A percentile compares a stretch with the other conserved stretches of the same genome.
These are phyloP conservation scores for Sextonia rubra DNA, from an alignment of 164 flowering plant genomes.

Conservation along the genomic window DNA sequence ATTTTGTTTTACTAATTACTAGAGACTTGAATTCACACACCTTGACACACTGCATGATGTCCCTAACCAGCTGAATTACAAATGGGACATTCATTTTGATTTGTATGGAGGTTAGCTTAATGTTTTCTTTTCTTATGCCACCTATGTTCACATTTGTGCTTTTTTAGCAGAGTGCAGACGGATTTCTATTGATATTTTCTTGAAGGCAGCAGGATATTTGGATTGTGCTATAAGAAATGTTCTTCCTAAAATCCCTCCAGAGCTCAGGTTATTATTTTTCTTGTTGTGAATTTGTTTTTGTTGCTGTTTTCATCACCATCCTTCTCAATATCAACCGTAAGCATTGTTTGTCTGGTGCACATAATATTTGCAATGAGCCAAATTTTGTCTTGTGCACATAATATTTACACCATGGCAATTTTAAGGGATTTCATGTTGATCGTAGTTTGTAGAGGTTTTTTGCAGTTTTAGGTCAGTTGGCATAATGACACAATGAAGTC, in stretches of 20 bases:
- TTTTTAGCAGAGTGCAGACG: constrained; percentile 65
- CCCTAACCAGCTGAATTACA: no score
- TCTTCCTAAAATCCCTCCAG: constrained; percentile 70
- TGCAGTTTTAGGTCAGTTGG: neutral
- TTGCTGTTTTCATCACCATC: neutral
- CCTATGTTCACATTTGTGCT: neutral
- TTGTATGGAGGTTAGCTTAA: neutral
- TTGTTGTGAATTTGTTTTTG: no score
- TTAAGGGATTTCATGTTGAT: neutral
- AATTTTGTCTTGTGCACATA: neutral
- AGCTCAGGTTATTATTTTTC: constrained; percentile 49
- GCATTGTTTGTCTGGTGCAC: neutral
- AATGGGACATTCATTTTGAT: no score
- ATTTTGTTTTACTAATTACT: no score
- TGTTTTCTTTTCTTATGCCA: neutral
- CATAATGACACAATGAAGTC: neutral
- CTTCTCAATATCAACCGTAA: neutral
- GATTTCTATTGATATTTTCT: constrained; percentile 68
- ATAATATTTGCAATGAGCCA: neutral
- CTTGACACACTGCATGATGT: no score
- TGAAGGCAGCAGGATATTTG: constrained; percentile 93
- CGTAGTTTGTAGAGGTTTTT: neutral
- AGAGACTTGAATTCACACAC: no score
- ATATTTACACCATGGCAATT: neutral
- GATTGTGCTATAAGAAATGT: constrained; percentile 84